Evolutionary conservation across 371 early-diverging fungal genomes (phyloP).

Genomic region (Rhizopus stolonifer): DNA sequence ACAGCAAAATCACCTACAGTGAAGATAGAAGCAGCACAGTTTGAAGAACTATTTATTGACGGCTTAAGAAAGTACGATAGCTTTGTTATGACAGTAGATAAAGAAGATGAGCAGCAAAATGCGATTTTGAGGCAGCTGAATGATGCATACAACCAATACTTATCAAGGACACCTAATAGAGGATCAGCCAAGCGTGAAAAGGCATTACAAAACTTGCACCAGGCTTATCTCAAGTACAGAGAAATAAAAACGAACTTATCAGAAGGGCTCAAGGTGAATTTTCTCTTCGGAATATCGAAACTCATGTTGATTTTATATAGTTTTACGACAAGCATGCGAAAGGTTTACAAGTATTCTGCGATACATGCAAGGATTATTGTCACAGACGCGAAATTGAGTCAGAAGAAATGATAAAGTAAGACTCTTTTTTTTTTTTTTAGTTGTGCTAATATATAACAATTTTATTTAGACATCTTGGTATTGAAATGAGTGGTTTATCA

Average conservation of each 20-base stretch:
- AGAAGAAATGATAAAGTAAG: slow-evolving; percentile 24
- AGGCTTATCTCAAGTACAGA: slow-evolving; percentile 64
- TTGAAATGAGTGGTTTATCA: not conserved
- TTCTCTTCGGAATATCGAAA: not conserved
- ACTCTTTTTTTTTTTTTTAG: not conserved
- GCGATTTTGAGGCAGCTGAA: slow-evolving; percentile 58
- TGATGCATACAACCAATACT: slow-evolving; percentile 65
- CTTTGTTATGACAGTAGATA: slow-evolving; percentile 59
- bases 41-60: slow-evolving; percentile 72
- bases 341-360: slow-evolving; percentile 54
- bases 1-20: slow-evolving; percentile 60
- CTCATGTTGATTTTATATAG: slow-evolving; percentile 22
- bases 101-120: slow-evolving; percentile 58
- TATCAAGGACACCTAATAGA: slow-evolving; percentile 49
- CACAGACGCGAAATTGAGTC: slow-evolving; percentile 68
- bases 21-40: slow-evolving; percentile 80
- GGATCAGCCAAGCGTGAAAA: slow-evolving; percentile 56
- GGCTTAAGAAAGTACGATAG: slow-evolving; percentile 69
- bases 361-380: slow-evolving; percentile 67
- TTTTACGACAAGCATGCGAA: slow-evolving; percentile 72
- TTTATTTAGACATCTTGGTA: not conserved
- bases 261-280: slow-evolving; percentile 62
- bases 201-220: slow-evolving; percentile 69
- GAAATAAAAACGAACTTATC: slow-evolving; percentile 65
- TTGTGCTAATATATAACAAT: no score